phyloP scores from a whole-genome alignment of 2,329 filamentous ascomycete species.

The Phoma sp. region DNA sequence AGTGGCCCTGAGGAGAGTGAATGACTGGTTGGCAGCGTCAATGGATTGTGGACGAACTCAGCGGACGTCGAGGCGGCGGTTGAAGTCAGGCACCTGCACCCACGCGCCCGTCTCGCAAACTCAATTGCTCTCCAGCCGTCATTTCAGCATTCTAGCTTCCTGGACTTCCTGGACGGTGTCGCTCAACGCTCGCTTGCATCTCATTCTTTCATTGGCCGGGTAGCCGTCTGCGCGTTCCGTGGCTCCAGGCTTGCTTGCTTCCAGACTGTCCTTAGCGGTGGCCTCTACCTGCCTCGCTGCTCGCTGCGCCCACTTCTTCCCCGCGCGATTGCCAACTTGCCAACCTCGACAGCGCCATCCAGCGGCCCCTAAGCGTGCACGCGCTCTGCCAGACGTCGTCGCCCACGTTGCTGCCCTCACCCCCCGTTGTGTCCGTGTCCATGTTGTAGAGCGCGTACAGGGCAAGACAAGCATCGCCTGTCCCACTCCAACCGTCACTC shows the following conservation, averaged over 20 bases:
- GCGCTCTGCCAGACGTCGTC: slow-evolving; percentile 15
- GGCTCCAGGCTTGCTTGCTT: slow-evolving; percentile 14
- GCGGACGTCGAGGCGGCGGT: neutral
- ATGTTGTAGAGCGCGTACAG: slow-evolving; percentile 24
- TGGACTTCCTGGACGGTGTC: slow-evolving; percentile 12
- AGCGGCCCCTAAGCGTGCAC: slow-evolving; percentile 14
- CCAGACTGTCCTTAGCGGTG: slow-evolving; percentile 2
- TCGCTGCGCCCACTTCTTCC: slow-evolving; percentile 16
- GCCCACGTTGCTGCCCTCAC: slow-evolving; percentile 14
- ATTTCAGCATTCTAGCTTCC: no score
- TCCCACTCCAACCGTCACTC: slow-evolving; percentile 37
- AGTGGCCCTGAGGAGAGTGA: neutral
- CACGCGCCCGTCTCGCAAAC: slow-evolving; percentile 16
- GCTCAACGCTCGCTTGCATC: slow-evolving; percentile 22
- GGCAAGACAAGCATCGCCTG: slow-evolving; percentile 34
- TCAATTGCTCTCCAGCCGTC: slow-evolving; percentile 15
- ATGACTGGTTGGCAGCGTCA: neutral
- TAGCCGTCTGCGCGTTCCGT: slow-evolving; percentile 12
- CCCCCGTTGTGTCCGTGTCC: slow-evolving; percentile 23
- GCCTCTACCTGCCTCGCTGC: slow-evolving; percentile 3
- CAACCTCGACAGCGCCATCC: slow-evolving; percentile 11
- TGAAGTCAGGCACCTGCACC: neutral
- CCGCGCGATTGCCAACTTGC: slow-evolving; percentile 15
- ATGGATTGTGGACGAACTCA: neutral
- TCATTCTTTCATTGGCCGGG: slow-evolving; percentile 25